Evolutionary conservation across 257 asterid species (phyloP).

Genomic region (Nicotiana obtusifolia): DNA sequence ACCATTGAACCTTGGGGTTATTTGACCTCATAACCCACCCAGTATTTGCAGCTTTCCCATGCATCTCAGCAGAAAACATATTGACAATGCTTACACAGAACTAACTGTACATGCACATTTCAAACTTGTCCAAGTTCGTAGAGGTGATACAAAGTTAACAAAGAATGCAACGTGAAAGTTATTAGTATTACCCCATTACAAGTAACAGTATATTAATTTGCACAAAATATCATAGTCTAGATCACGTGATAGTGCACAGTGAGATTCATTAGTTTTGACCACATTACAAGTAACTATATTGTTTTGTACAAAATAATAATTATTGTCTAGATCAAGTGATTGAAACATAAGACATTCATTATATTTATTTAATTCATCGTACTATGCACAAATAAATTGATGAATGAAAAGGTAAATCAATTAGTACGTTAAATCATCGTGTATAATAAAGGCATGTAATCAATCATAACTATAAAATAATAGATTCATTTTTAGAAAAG

Average conservation of each 20-base stretch:
- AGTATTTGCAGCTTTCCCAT: constrained; percentile 43
- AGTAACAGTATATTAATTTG: not conserved
- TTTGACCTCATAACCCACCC: constrained; percentile 50
- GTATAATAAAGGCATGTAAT: not conserved
- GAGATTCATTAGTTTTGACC: not conserved
- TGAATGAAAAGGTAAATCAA: not conserved
- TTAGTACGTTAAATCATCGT: not conserved
- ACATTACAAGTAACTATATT: not conserved
- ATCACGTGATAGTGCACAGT: not conserved
- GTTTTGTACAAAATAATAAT: not conserved
- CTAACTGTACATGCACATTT: not conserved
- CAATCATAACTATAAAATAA: not conserved
- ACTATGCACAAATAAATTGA: not conserved
- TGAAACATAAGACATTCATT: not conserved
- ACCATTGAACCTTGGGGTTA: constrained; percentile 40
- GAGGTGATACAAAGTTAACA: not conserved
- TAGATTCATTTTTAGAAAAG: too few relatives aligned
- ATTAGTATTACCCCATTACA: not conserved
- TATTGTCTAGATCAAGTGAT: not conserved
- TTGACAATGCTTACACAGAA: not conserved
- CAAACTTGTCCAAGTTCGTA: not conserved
- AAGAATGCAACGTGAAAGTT: not conserved
- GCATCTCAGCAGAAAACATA: constrained; percentile 31
- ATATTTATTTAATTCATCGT: not conserved
- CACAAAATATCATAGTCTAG: not conserved